Evolutionary conservation across 345 rosid genomes (phyloP).

Genomic region (Firmiana major): DNA sequence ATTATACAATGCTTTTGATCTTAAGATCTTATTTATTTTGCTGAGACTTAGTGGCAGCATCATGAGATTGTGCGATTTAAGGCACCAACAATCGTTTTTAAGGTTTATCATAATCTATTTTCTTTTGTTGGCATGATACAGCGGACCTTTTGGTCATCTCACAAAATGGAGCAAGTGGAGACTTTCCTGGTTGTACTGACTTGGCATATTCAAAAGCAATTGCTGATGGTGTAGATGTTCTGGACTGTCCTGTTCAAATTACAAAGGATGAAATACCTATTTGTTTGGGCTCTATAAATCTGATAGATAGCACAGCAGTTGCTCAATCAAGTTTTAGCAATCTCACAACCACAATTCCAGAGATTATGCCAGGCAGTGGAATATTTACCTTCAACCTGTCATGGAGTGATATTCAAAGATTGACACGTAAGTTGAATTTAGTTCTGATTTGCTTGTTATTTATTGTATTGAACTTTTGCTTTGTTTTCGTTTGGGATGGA

Average conservation of each 20-base stretch:
- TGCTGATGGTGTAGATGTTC: slow-evolving; percentile 61
- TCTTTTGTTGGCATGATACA: slow-evolving; percentile 23
- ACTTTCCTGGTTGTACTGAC: slow-evolving; percentile 80
- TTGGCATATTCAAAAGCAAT: slow-evolving; percentile 72
- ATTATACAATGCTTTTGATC: slow-evolving; percentile 11
- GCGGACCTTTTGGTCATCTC: slow-evolving; percentile 57
- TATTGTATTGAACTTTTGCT: background rate
- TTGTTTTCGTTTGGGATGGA: background rate
- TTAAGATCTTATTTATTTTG: background rate
- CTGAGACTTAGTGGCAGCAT: background rate
- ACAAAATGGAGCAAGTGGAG: slow-evolving; percentile 86
- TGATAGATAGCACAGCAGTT: slow-evolving; percentile 44
- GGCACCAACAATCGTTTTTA: background rate
- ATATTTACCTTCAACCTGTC: slow-evolving; percentile 63
- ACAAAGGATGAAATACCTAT: slow-evolving; percentile 68
- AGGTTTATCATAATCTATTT: slow-evolving; percentile 6
- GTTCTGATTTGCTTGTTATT: slow-evolving; percentile 13
- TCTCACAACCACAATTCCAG: slow-evolving; percentile 40
- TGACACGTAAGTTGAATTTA: slow-evolving; percentile 53
- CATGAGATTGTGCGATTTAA: background rate
- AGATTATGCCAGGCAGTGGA: slow-evolving; percentile 31
- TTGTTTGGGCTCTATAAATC: slow-evolving; percentile 63
- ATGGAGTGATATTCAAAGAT: slow-evolving; percentile 58
- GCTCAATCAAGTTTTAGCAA: slow-evolving; percentile 41
- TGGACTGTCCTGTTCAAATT: slow-evolving; percentile 86